A percentile compares a stretch with the other conserved stretches of the same genome.
Evolutionary conservation across 2,329 filamentous ascomycete genomes (phyloP).

Genomic region (Lecanicillium sp.): DNA sequence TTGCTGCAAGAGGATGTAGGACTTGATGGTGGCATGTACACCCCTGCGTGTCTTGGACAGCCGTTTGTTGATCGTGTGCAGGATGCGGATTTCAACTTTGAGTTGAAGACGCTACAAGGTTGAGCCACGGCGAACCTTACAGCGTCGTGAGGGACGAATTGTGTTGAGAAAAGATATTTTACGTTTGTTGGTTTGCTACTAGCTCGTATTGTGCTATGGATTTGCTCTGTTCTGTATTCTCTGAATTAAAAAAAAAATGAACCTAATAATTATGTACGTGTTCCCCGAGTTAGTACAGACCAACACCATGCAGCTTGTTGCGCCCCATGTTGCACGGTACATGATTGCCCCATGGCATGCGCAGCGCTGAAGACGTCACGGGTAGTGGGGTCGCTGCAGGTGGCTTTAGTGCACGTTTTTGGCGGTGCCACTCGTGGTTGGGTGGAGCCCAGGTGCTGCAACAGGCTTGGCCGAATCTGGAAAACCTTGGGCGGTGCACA

Average conservation of each 20-base stretch:
- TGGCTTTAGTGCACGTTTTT: not conserved
- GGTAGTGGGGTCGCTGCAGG: too few species aligned
- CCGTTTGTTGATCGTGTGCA: constrained; percentile 56
- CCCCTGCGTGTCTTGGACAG: constrained; percentile 63
- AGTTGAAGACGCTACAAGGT: constrained; percentile 32
- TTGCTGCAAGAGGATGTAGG: constrained; percentile 55
- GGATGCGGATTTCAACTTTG: constrained; percentile 54
- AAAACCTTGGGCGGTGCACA: constrained; percentile 1
- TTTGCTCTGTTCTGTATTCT: too few species aligned
- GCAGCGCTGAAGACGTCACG: not conserved
- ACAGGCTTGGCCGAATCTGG: constrained; percentile 1
- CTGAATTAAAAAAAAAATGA: too few species aligned
- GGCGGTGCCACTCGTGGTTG: too few species aligned
- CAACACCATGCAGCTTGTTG: too few species aligned
- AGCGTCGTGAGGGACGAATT: not conserved
- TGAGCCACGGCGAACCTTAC: not conserved
- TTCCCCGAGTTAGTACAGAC: too few species aligned
- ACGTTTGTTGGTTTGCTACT: too few species aligned
- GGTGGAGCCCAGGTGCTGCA: not conserved
- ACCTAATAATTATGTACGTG: too few species aligned
- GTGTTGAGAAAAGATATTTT: not conserved
- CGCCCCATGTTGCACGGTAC: too few species aligned
- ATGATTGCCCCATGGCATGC: too few species aligned
- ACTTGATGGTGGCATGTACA: constrained; percentile 61
- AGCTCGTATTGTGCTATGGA: too few species aligned